phyloP scores from a whole-genome alignment of 192 early-diverging fungal genomes.

The Umbelopsis ramanniana region DNA sequence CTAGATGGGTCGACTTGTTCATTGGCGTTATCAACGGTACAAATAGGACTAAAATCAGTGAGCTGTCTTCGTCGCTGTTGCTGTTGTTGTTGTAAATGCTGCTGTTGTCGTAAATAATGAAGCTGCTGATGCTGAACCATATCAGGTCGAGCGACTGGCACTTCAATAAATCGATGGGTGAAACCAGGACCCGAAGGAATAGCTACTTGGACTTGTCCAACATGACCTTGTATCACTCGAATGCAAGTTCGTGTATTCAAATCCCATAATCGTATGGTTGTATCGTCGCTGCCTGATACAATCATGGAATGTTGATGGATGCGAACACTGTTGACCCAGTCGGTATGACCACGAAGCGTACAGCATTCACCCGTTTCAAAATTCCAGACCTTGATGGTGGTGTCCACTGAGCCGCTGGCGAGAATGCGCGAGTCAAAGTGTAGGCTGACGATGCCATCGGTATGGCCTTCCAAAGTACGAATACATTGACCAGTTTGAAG shows the following conservation, averaged over 20 bases:
- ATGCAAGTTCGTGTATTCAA: constrained; percentile 70
- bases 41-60: constrained; percentile 34
- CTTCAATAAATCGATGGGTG: constrained; percentile 38
- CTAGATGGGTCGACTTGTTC: constrained; percentile 26
- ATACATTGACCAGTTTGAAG: constrained; percentile 88
- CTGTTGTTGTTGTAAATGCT: constrained; percentile 25
- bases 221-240: constrained; percentile 73
- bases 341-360: constrained; percentile 81
- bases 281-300: constrained; percentile 91
- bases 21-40: constrained; percentile 50
- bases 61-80: constrained; percentile 29
- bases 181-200: constrained; percentile 34
- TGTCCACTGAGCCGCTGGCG: constrained; percentile 85
- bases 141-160: neutral
- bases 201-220: constrained; percentile 71
- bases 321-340: constrained; percentile 92
- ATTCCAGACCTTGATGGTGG: constrained; percentile 89
- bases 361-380: constrained; percentile 66
- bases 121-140: constrained; percentile 14
- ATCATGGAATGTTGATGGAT: constrained; percentile 68
- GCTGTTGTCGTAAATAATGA: constrained; percentile 5
- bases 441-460: constrained; percentile 81
- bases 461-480: constrained; percentile 77
- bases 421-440: constrained; percentile 80
- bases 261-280: constrained; percentile 85